Base-by-base conservation (phyloP, 2,329 filamentous ascomycete genomes). In the Ceratocystis smalleyi region DNA sequence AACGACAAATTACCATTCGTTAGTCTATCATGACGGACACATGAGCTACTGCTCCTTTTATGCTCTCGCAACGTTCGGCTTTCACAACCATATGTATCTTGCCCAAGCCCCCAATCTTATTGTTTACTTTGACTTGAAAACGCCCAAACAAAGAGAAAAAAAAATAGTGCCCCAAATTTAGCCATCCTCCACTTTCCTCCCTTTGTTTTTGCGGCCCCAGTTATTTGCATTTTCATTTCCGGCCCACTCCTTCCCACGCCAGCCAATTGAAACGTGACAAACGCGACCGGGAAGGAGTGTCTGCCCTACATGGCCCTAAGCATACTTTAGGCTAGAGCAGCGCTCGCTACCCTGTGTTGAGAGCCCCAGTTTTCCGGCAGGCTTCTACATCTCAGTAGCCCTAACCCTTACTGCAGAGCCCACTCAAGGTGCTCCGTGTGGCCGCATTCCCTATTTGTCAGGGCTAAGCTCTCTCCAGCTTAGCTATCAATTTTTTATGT, bases 71-170 rank as follows among this genome's bases (percentile, higher is more conserved):
- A 15, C 35, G 3, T 15, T 40, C 8, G 35, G 1, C 12, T 15
- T 10, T 40, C 35, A 40, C 35, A 15, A 40, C 8, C 12, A 12
- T 4, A 40, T 40, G 10, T 15, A 15, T 32, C 27, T 57, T 35
- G 5, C 54, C 17, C 6, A 5, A n/a, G 10, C 54, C 17, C 12
- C 8, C 17, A 7, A n/a, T 57, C 54, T 35, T 19, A 10, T 57
- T 57, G 27, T 57, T 57, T 57, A 57, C 54, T 57, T 57, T 30
- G 54, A 57, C 54, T 57, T 27, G 12, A 40, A 57, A 17, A 51
- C 54, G 54, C 54, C 35, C 54, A 57, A 57, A 57, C 54, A 57
- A 30, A 57, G 15, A 24, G 7, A 57, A 4, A 35, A 15, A 51
- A 51, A 24, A 51, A 51, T 22, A 51, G 22, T 22, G 47, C 47